These are phyloP conservation scores for Tulasnella sp. DNA, from an alignment of 768 basidiomycete genomes.

Conservation along the genomic window DNA sequence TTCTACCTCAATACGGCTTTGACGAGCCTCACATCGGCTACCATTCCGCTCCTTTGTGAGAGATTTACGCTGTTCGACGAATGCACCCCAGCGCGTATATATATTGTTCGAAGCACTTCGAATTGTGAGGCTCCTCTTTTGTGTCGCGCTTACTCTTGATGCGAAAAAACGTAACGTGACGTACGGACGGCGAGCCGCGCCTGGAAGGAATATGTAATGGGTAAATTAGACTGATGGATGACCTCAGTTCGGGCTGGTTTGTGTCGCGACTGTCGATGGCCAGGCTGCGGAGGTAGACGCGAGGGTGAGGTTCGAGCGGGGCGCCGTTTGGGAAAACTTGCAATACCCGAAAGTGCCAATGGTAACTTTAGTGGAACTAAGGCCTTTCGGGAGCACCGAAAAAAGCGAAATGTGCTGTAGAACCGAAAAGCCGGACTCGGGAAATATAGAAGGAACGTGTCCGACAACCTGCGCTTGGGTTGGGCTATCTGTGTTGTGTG, in stretches of 20 bases:
- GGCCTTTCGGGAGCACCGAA: neutral
- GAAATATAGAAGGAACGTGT: slow-evolving; percentile 3
- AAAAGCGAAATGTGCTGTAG: neutral
- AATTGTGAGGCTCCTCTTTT: neutral
- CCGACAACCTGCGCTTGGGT: neutral
- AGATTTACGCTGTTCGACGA: neutral
- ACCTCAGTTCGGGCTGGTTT: neutral
- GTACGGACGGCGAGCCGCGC: neutral
- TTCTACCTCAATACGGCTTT: neutral
- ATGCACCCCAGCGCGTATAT: neutral
- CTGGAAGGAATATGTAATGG: neutral
- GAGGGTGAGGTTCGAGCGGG: neutral
- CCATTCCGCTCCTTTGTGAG: neutral
- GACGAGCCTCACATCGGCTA: neutral
- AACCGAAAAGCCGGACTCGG: slow-evolving; percentile 3
- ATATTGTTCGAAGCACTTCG: neutral
- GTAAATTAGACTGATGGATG: neutral
- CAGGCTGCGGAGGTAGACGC: neutral
- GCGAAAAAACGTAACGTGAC: neutral
- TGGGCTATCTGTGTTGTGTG: too few relatives aligned
- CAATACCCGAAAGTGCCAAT: neutral
- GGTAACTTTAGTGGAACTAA: neutral
- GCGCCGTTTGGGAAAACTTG: neutral
- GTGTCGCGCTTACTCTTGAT: neutral
- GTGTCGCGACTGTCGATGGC: neutral